Percentiles rank a stretch among this genome's conserved stretches.
These are phyloP conservation scores for Ophiostoma ips DNA, from an alignment of 2,329 filamentous ascomycete species.

Conservation along the genomic window DNA sequence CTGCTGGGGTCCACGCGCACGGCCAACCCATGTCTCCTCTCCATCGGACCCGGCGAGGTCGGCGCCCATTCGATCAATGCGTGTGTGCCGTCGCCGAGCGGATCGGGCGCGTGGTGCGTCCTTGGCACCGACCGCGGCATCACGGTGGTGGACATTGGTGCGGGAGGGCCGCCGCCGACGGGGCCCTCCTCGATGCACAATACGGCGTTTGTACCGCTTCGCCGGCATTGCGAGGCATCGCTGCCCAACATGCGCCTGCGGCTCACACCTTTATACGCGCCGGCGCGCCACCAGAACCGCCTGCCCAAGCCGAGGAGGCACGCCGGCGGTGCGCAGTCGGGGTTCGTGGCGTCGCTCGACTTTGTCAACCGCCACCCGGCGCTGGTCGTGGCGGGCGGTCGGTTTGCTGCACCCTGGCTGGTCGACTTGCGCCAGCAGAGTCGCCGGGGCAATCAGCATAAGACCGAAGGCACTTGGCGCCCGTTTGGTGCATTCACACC, in stretches of 20 bases:
- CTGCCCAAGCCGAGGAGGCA: neutral
- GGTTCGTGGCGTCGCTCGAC: slow-evolving; percentile 5
- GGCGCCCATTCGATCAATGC: neutral
- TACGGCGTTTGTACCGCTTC: too few species aligned
- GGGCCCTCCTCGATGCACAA: too few species aligned
- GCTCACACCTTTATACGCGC: neutral
- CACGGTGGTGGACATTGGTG: neutral
- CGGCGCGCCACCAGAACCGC: neutral
- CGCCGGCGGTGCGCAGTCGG: neutral
- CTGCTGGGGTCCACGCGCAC: neutral
- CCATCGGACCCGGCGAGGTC: neutral
- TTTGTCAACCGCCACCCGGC: slow-evolving; percentile 21
- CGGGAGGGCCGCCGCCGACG: neutral
- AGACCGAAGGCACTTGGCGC: neutral
- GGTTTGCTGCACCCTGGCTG: slow-evolving; percentile 28
- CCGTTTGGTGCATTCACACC: slow-evolving; percentile 1
- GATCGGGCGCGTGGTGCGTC: neutral
- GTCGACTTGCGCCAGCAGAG: slow-evolving; percentile 29
- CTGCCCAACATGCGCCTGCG: neutral
- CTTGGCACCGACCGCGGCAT: neutral
- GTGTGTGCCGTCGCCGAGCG: neutral
- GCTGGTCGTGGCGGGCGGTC: slow-evolving; percentile 37
- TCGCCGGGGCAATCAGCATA: too few species aligned
- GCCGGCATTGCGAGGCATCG: too few species aligned
- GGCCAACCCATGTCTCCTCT: neutral